A percentile compares a stretch with the other conserved stretches of the same genome.
These are phyloP conservation scores for Naganishia liquefaciens DNA, from an alignment of 1,284 basidiomycete genomes.

Conservation along the genomic window DNA sequence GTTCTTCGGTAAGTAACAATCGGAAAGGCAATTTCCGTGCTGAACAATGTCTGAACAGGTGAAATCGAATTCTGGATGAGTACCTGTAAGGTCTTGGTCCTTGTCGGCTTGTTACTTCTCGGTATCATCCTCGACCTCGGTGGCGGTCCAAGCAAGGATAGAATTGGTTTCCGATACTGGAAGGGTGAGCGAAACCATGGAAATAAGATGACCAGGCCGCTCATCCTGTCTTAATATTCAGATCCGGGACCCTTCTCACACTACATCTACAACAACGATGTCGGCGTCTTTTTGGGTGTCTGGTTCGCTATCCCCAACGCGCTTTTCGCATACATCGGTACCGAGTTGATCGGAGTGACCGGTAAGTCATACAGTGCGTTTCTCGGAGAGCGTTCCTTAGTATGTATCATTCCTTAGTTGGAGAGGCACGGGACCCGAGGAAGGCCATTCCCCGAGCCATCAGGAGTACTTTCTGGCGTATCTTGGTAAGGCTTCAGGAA, in stretches of 20 bases:
- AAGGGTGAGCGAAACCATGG: constrained; percentile 39
- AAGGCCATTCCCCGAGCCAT: constrained; percentile 64
- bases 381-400: too few relatives aligned
- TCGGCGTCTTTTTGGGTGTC: constrained; percentile 24
- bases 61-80: constrained; percentile 62
- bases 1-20: constrained; percentile 56
- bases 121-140: constrained; percentile 64
- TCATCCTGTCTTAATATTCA: constrained; percentile 59
- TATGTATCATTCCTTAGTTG: constrained; percentile 7
- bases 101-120: constrained; percentile 63
- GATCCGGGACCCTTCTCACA: constrained; percentile 33
- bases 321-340: constrained; percentile 64
- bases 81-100: constrained; percentile 61
- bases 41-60: not conserved
- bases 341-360: constrained; percentile 60
- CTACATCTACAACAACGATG: constrained; percentile 31
- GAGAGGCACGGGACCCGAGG: constrained; percentile 58
- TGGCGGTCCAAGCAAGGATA: constrained; percentile 65
- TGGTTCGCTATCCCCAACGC: constrained; percentile 41
- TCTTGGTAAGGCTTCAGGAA: too few relatives aligned
- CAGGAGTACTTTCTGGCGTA: constrained; percentile 60
- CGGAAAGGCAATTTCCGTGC: too few relatives aligned
- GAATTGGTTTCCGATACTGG: constrained; percentile 64
- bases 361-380: constrained; percentile 50
- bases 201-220: constrained; percentile 39